Evolutionary conservation across 148 eudicot genomes (phyloP).

Genomic region (Polygonum maritimum): DNA sequence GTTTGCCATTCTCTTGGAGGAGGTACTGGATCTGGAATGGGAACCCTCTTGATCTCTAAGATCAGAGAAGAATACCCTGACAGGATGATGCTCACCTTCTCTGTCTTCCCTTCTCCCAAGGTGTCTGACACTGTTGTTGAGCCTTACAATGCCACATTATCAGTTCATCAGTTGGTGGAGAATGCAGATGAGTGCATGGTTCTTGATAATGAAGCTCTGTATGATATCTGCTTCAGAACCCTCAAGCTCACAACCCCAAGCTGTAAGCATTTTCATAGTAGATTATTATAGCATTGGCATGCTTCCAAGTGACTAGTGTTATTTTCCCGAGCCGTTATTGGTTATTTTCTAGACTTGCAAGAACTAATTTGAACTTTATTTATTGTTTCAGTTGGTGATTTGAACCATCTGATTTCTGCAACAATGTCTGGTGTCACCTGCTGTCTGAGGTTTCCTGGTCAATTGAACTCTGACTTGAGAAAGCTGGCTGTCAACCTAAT

Average conservation of each 20-base stretch:
- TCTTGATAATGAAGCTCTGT: conserved; percentile 11
- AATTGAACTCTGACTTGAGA: conserved; percentile 10
- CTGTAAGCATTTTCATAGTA: conserved; percentile 4
- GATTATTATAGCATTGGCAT: neutral
- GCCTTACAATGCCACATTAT: conserved; percentile 14
- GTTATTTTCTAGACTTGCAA: too few species aligned
- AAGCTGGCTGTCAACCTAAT: conserved; percentile 15
- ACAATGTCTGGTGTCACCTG: conserved; percentile 16
- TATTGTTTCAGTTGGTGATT: conserved; percentile 12
- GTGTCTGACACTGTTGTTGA: conserved; percentile 15
- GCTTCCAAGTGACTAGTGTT: too few species aligned
- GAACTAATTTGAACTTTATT: neutral
- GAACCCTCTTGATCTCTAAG: conserved; percentile 14
- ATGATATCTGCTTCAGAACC: conserved; percentile 12
- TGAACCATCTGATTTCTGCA: conserved; percentile 15
- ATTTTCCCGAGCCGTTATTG: too few species aligned
- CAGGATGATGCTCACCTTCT: conserved; percentile 12
- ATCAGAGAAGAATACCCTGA: conserved; percentile 13
- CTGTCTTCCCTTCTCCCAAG: conserved; percentile 12
- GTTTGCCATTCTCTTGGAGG: conserved; percentile 16
- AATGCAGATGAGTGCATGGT: conserved; percentile 16
- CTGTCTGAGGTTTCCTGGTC: conserved; percentile 14
- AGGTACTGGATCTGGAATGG: conserved; percentile 16
- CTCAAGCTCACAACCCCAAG: conserved; percentile 14
- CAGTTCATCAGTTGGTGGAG: conserved; percentile 15